Percentiles rank a stretch among this genome's conserved stretches.
Evolutionary conservation across 164 flowering plant species (phyloP).

Genomic region (Vitis riparia): DNA sequence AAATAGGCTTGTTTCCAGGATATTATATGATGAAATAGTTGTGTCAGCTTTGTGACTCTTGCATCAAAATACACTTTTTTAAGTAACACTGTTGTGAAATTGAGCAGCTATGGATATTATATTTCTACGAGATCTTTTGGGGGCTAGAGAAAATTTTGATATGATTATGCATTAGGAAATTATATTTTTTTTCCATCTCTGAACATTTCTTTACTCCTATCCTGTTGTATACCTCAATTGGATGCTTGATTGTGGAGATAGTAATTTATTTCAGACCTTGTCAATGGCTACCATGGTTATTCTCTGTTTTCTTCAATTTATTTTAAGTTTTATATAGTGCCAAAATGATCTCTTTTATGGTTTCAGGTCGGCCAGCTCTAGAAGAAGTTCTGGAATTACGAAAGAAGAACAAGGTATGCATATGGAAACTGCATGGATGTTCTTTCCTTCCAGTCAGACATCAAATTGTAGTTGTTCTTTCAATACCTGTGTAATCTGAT

Average conservation of each 20-base stretch:
- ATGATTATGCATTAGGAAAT: too few relatives aligned
- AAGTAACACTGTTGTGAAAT: too few relatives aligned
- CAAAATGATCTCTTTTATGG: not conserved
- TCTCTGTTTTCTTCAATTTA: constrained; percentile 1
- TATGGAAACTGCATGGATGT: not conserved
- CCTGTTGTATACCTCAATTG: too few relatives aligned
- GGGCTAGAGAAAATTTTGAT: too few relatives aligned
- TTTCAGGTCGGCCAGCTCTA: constrained; percentile 60
- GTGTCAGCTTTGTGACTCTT: too few relatives aligned
- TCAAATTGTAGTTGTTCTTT: not conserved
- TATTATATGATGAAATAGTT: not conserved
- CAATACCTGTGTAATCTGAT: not conserved
- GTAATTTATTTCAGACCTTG: not conserved
- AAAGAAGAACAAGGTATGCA: constrained; percentile 46
- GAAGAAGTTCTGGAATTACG: constrained; percentile 57
- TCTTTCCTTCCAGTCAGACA: not conserved
- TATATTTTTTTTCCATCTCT: too few relatives aligned
- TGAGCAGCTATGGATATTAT: too few relatives aligned
- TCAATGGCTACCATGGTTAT: not conserved
- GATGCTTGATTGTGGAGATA: too few relatives aligned
- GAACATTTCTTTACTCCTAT: too few relatives aligned
- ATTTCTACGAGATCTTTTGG: too few relatives aligned
- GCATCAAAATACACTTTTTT: too few relatives aligned
- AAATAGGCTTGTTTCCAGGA: too few relatives aligned
- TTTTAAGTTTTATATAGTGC: not conserved